Base-by-base conservation (phyloP, 352 stramenopile genomes). In the Globisporangium paddicum region DNA sequence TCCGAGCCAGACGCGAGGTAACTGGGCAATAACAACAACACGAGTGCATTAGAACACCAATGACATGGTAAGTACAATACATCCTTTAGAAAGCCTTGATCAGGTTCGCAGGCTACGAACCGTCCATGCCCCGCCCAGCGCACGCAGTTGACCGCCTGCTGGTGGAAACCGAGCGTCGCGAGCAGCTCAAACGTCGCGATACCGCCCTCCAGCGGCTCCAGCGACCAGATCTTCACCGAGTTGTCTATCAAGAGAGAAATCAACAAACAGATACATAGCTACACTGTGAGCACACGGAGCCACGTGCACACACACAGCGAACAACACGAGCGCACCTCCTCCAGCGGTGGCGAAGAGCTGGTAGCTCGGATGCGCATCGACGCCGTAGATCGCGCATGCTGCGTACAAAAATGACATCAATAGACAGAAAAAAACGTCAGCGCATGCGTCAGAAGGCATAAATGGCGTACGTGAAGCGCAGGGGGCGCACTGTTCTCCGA, bases 81-180 rank as follows among this genome's bases (percentile, higher is more conserved):
- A n/a, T n/a, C n/a, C n/a, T n/a, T n/a, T n/a, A 21, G 23, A 18
- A 10, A 5, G 32, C 32, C 45, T n/a, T 21, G 25, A 8, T 2
- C 11, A 13, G 0, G 9, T 11, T 4, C 4, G 6, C 5, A 11
- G 26, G 19, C 14, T 8, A 54, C 50, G 35, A 14, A 64, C 58
- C 77, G 76, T 8, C 86, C 86, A 40, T 92, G 82, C 21, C 65
- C 69, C 13, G 86, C 83, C 86, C 86, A 95, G 13, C 86, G 86
- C 51, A 95, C 83, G 52, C 83, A 92, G 62, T 95, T 95, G 44
- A 95, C 86, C 4, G 86, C 83, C 64, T 93, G 82, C 58, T 93
- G 77, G 65, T 95, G 86, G 58, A 87, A 88, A 34, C 75, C 67
- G 46, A 95, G 66, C 55, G 86, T 95, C 34, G 82, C 83, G 21